phyloP scores from a whole-genome alignment of 768 basidiomycete species.

The Candolleomyces efflorescens region DNA sequence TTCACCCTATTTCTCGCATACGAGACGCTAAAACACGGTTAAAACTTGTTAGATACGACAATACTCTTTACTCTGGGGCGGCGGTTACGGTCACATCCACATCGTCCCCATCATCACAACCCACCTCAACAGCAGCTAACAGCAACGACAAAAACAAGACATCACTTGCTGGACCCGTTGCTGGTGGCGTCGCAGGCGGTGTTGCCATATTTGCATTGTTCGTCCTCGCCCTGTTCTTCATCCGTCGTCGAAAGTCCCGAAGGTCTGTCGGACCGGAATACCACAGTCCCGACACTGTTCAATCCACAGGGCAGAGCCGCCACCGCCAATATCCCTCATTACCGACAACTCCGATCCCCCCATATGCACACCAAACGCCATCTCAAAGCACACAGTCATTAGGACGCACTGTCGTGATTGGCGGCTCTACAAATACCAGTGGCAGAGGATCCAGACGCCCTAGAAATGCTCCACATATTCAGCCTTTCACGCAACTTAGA shows the following conservation, averaged over 20 bases:
- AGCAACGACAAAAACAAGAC: background rate
- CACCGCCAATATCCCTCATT: background rate
- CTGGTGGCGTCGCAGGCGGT: conserved; percentile 7
- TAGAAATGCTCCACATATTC: background rate
- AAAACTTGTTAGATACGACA: background rate
- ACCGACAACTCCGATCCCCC: background rate
- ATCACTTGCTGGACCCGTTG: conserved; percentile 4
- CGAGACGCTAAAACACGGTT: background rate
- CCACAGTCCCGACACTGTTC: background rate
- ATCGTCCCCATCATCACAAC: background rate
- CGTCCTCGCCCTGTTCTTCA: conserved; percentile 3
- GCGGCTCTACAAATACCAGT: background rate
- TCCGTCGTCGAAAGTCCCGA: background rate
- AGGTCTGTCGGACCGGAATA: background rate
- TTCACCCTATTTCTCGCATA: background rate
- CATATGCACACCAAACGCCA: background rate
- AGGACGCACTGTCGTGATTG: background rate
- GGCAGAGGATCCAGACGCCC: background rate
- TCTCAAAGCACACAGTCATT: background rate
- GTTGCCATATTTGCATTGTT: background rate
- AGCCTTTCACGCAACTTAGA: too few relatives aligned
- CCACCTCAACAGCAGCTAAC: background rate
- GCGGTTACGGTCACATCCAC: background rate
- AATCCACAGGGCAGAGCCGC: background rate
- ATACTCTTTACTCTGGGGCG: background rate